Evolutionary conservation across 106 monocot species (phyloP).

Genomic region (Dactylorhiza incarnata): DNA sequence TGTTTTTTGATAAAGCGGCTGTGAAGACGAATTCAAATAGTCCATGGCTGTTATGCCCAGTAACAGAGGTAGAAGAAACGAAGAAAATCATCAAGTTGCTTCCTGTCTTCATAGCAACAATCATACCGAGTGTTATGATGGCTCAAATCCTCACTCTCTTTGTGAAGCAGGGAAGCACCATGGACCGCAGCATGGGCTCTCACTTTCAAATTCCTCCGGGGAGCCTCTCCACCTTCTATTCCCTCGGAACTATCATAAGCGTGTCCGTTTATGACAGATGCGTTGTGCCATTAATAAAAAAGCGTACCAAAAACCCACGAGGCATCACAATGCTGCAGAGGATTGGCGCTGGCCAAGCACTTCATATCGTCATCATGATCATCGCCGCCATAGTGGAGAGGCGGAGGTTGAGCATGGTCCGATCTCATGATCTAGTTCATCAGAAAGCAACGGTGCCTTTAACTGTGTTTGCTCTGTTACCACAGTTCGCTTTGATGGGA

Average conservation of each 20-base stretch:
- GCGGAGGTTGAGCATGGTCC: background rate
- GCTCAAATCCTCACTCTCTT: constrained; percentile 27
- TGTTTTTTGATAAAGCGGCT: constrained; percentile 22
- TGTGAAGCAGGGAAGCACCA: constrained; percentile 39
- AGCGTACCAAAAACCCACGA: constrained; percentile 10
- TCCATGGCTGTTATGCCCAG: constrained; percentile 1
- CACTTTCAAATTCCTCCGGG: constrained; percentile 18
- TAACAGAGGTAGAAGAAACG: constrained; percentile 17
- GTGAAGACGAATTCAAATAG: constrained; percentile 1
- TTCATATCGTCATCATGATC: constrained; percentile 18
- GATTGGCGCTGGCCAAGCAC: constrained; percentile 11
- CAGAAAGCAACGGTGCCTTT: background rate
- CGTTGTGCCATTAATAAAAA: constrained; percentile 1
- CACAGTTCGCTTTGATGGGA: constrained; percentile 23
- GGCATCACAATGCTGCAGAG: constrained; percentile 23
- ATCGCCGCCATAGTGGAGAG: constrained; percentile 10
- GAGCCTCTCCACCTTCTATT: constrained; percentile 8
- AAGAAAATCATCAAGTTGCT: constrained; percentile 14
- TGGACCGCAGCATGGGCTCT: constrained; percentile 20
- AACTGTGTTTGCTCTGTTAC: constrained; percentile 12
- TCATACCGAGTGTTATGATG: constrained; percentile 11
- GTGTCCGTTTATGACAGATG: constrained; percentile 10
- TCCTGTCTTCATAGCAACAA: background rate
- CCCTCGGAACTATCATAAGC: constrained; percentile 12
- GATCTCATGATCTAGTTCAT: background rate